Percentiles rank a stretch among this genome's conserved stretches.
phyloP scores from a whole-genome alignment of 345 rosid species.

The Citrus reticulata region DNA sequence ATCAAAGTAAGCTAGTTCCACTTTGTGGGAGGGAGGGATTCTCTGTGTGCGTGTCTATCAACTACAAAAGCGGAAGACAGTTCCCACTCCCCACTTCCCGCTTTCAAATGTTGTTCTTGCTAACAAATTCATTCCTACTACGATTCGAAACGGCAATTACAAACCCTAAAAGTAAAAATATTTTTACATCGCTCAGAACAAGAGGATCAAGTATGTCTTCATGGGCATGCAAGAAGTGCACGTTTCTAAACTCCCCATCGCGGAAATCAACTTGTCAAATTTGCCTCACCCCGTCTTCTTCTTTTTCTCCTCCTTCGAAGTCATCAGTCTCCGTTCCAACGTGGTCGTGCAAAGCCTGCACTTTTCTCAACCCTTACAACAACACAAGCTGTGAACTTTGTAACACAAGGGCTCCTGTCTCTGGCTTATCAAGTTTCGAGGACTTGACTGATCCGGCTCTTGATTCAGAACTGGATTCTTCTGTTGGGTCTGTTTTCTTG shows the following conservation, averaged over 20 bases:
- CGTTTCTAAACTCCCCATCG: constrained; percentile 81
- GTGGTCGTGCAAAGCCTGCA: constrained; percentile 94
- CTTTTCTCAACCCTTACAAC: constrained; percentile 75
- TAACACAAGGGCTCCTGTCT: constrained; percentile 44
- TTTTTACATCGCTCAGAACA: neutral
- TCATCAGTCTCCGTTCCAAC: constrained; percentile 30
- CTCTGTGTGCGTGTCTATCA: too few species aligned
- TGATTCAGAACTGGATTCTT: constrained; percentile 40
- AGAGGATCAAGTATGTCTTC: constrained; percentile 17
- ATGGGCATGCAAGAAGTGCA: constrained; percentile 86
- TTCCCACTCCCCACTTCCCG: too few species aligned
- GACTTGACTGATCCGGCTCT: constrained; percentile 42
- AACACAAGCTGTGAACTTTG: constrained; percentile 67
- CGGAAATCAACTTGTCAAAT: constrained; percentile 57
- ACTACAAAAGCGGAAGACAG: neutral
- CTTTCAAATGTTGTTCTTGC: constrained; percentile 9
- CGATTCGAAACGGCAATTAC: neutral
- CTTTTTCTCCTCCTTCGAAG: constrained; percentile 25
- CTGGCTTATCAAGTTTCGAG: constrained; percentile 44
- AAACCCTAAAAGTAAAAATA: constrained; percentile 18
- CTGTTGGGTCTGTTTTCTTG: constrained; percentile 82
- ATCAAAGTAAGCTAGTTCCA: too few species aligned
- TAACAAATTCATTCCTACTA: neutral
- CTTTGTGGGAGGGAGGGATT: too few species aligned
- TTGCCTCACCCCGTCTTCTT: constrained; percentile 44